Conservation (phyloP, 2,329 filamentous ascomycete species). For the Curvularia sp. region DNA sequence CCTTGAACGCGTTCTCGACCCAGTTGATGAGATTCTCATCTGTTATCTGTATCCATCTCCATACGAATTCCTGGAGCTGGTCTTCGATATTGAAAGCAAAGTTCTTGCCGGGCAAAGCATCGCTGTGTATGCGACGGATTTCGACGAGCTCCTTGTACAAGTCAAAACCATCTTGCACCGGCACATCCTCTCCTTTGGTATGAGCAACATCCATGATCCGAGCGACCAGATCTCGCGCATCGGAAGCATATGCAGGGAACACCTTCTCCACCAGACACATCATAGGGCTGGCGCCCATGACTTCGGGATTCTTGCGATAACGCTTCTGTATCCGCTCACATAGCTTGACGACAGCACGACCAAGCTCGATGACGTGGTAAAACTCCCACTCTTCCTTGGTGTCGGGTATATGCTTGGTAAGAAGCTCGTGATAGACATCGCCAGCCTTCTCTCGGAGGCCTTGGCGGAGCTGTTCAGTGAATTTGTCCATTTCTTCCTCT, state of each 20-base stretch:
- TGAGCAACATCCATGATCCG: constrained; percentile 78
- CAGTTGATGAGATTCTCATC: constrained; percentile 81
- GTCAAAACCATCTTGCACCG: constrained; percentile 91
- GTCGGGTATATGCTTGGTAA: constrained; percentile 80
- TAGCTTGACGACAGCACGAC: constrained; percentile 82
- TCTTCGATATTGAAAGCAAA: constrained; percentile 91
- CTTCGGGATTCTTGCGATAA: constrained; percentile 84
- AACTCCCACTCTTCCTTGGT: constrained; percentile 88
- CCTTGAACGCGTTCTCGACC: constrained; percentile 88
- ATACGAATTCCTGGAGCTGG: constrained; percentile 88
- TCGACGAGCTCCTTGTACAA: constrained; percentile 88
- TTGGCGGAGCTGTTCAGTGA: constrained; percentile 73
- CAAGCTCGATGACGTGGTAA: constrained; percentile 86
- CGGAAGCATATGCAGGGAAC: constrained; percentile 88
- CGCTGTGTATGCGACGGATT: constrained; percentile 79
- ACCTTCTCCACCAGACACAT: constrained; percentile 81
- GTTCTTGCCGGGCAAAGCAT: constrained; percentile 71
- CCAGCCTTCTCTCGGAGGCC: constrained; percentile 76
- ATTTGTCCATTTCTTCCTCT: constrained; percentile 73
- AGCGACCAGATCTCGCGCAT: constrained; percentile 83
- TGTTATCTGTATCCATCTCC: constrained; percentile 88
- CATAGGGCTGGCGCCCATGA: constrained; percentile 76
- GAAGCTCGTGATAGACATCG: constrained; percentile 78
- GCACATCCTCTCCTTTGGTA: constrained; percentile 74
- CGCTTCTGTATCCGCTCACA: constrained; percentile 91